These are phyloP conservation scores for Darksidea phi DNA, from an alignment of 495 filamentous ascomycete species.

Conservation along the genomic window DNA sequence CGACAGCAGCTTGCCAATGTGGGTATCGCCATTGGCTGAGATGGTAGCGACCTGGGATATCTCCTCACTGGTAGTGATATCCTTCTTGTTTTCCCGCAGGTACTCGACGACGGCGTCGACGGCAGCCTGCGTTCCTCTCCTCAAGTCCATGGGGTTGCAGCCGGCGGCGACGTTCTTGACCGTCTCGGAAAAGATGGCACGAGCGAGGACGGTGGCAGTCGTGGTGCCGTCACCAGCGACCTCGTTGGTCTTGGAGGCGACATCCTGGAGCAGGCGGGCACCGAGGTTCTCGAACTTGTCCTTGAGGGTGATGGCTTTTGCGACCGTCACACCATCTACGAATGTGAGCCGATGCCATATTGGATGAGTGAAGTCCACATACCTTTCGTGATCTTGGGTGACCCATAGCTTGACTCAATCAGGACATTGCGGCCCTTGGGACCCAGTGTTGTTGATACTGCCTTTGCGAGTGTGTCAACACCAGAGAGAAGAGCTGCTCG, in stretches of 20 bases:
- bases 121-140: conserved; percentile 92
- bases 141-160: conserved; percentile 99
- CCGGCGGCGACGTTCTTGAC: conserved; percentile 99
- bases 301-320: conserved; percentile 86
- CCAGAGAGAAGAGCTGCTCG: conserved; percentile 84
- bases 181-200: conserved; percentile 98
- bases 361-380: conserved; percentile 37
- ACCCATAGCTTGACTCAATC: conserved; percentile 96
- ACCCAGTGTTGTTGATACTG: conserved; percentile 92
- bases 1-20: conserved; percentile 93
- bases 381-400: conserved; percentile 99
- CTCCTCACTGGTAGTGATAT: conserved; percentile 96
- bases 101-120: conserved; percentile 93
- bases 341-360: conserved; percentile 40
- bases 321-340: conserved; percentile 90
- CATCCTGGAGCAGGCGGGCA: conserved; percentile 92
- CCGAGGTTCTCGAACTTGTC: conserved; percentile 99
- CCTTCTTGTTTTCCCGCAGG: conserved; percentile 87
- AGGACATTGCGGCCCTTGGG: conserved; percentile 98
- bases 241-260: conserved; percentile 99
- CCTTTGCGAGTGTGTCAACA: conserved; percentile 95
- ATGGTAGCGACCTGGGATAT: conserved; percentile 98
- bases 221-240: conserved; percentile 98
- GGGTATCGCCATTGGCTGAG: conserved; percentile 91
- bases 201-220: conserved; percentile 92